Base-by-base conservation (phyloP, 257 asterid species). In the Fraxinus excelsior region DNA sequence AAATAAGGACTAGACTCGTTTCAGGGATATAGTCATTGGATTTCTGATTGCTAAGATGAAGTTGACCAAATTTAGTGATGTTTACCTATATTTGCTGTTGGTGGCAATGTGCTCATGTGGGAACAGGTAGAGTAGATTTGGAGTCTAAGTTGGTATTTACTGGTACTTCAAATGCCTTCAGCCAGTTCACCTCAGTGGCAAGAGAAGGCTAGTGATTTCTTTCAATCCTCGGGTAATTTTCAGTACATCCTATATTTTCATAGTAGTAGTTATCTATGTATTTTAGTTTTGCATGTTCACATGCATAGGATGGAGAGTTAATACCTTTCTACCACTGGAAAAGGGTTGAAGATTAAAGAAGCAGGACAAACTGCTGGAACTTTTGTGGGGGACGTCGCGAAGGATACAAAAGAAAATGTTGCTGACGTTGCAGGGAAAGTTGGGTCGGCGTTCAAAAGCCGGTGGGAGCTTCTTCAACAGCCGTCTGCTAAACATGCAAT, bases 391-490 rank as follows among this genome's bases (percentile, higher is more conserved):
- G 97, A 89, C 76, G 95, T 87, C 51, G 97, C 98, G 2, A 94
- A 91, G 87, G 98, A 94, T 82, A 94, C 98, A 14, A 94, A 94
- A 80, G 98, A 77, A 78, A 94, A 92, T 76, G 97, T 91, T 72
- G 49, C 90, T 46, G 97, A 89, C 67, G 97, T 85, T 80, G 97
- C 96, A 13, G 97, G 75, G 81, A 94, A 91, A 84, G 93, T 92
- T 56, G 98, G 98, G 64, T 82, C 91, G 2, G 87, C 89, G 29
- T 96, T 94, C 85, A 94, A 91, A 78, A 92, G 93, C 82, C 84
- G 89, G 77, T 94, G 97, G 98, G 90, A 93, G 13, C 74, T 89
- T 76, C 78, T 94, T 58, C 98, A 91, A 85, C 89, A 92, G 90
- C 98, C 98, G 74, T 87, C 98, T 31, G 91, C 97, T 5, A 87